Base-by-base conservation (phyloP, 192 early-diverging fungal genomes). In the Cetraspora pellucida region DNA sequence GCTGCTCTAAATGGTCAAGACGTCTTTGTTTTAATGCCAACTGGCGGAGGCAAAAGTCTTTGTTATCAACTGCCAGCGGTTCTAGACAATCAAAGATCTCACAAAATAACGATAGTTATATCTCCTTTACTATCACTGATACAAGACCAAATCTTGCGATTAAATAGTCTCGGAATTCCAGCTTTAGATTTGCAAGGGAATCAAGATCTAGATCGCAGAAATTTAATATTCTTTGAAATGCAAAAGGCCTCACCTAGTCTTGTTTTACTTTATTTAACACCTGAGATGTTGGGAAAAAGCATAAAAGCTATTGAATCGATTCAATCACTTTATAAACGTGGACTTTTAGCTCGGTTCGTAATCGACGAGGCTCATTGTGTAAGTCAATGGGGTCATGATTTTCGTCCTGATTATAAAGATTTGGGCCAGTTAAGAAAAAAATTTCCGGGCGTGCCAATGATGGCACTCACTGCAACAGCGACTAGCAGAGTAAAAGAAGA, bases 341-440 rank as follows among this genome's bases (percentile, higher is more conserved):
- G 85, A 21, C 79, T 85, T 28, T 79, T 97, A 16, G 93, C 97
- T 0, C 85, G 95, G 64, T 95, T 99, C 84, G 96, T 97, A 1
- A 88, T 99, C 52, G 97, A 99, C 75, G 97, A 99, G 83, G 96
- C 96, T 2, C 97, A 99, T 78, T 99, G 97, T 79, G 84, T 97
- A 19, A 94, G 92, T 61, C 95, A 97, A 66, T 97, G 95, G 97
- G 97, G 97, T 16, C 97, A 98, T 75, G 96, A 99, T 80, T 99
- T 99, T 84, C 90, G 97, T 45, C 91, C 93, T 0, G 95, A 96
- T 77, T 97, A 96, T 77, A 96, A 92, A 79, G 87, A 89, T 69
- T 80, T 97, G 14, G 90, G 90, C 7, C 76, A 74, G 4, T 86
- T 94, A 43, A 88, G 90, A 77, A 50, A 77, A n/a, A 79, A 79